Base-by-base conservation (phyloP, 176 grass and related monocot genomes). In the Aechmea fasciata region DNA sequence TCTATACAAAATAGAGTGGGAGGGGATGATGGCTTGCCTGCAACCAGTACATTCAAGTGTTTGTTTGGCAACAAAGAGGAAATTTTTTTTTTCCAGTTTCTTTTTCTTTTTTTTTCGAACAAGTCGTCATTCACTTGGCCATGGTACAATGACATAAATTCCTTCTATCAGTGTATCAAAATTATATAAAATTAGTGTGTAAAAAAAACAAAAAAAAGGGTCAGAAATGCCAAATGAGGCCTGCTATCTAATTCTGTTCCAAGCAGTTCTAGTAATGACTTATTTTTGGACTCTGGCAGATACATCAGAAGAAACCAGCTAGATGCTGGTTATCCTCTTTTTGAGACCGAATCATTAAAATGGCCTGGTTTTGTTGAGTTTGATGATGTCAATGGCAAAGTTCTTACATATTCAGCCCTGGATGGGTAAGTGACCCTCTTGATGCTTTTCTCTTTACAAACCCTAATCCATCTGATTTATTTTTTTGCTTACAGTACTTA, bases 311-410 rank as follows among this genome's bases (percentile, higher is more conserved):
- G 84, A 84, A 85, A 83, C 20, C 84, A 91, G 49, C 70, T 91
- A 57, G 63, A 85, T 49, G 79, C 71, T 52, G 88, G 84, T 17
- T 82, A 84, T 82, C 88, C 84, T 52, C 81, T 91, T 79, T 91
- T 91, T 49, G 84, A 87, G 80, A 79, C 84, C 3, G 84, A 91
- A 74, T 91, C 88, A 70, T 53, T 91, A 20, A 91, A 84, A 77
- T 85, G 83, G 80, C 88, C 88, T 82, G 88, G 88, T 25, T 91
- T 91, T 82, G 81, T 91, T 79, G 88, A 91, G 74, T 91, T 91
- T 74, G 82, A 82, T 80, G 88, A 91, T 84, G 84, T 91, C 68
- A 87, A 91, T 80, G 84, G 88, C 65, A 91, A 91, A 84, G 79
- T 91, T 33, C 75, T 91, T 26, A 87, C 84, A 8, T 91, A 77